Evolutionary conservation across 2,329 filamentous ascomycete genomes (phyloP).

Genomic region (Trichoderma sp.): DNA sequence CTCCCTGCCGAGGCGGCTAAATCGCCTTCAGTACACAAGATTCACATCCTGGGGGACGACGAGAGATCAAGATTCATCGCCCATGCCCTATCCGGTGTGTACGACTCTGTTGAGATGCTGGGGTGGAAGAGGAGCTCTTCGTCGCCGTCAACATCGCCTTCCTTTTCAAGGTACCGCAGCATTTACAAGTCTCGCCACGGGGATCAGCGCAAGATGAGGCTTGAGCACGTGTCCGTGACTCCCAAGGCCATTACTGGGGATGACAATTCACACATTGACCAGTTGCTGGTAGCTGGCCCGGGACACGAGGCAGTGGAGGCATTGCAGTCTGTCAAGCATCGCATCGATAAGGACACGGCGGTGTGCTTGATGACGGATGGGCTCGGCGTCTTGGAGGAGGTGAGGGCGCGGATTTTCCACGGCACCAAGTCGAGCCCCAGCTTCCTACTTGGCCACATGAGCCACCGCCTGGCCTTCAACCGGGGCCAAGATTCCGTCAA

Average conservation of each 20-base stretch:
- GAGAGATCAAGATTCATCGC: constrained; percentile 41
- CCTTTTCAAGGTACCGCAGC: constrained; percentile 31
- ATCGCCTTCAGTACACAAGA: constrained; percentile 37
- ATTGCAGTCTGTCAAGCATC: constrained; percentile 58
- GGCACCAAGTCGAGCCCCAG: constrained; percentile 61
- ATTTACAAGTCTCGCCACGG: constrained; percentile 27
- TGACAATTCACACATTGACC: constrained; percentile 58
- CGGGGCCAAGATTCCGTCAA: constrained; percentile 39
- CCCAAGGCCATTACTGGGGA: constrained; percentile 20
- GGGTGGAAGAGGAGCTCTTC: constrained; percentile 26
- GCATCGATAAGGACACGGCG: constrained; percentile 65
- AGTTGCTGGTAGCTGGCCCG: constrained; percentile 64
- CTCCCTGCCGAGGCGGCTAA: constrained; percentile 33
- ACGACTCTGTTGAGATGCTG: constrained; percentile 40
- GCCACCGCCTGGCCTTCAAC: constrained; percentile 45
- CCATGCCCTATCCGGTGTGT: constrained; percentile 40
- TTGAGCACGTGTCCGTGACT: constrained; percentile 26
- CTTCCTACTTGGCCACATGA: constrained; percentile 68
- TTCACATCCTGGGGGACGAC: constrained; percentile 43
- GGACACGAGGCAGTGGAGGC: constrained; percentile 55
- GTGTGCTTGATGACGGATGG: constrained; percentile 78
- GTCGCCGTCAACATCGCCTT: background rate
- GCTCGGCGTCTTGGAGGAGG: constrained; percentile 75
- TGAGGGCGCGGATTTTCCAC: constrained; percentile 69
- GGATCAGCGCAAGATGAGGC: constrained; percentile 22